A percentile compares a stretch with the other conserved stretches of the same genome.
phyloP scores from a whole-genome alignment of 768 basidiomycete genomes.

The Leccinum truebloodii region DNA sequence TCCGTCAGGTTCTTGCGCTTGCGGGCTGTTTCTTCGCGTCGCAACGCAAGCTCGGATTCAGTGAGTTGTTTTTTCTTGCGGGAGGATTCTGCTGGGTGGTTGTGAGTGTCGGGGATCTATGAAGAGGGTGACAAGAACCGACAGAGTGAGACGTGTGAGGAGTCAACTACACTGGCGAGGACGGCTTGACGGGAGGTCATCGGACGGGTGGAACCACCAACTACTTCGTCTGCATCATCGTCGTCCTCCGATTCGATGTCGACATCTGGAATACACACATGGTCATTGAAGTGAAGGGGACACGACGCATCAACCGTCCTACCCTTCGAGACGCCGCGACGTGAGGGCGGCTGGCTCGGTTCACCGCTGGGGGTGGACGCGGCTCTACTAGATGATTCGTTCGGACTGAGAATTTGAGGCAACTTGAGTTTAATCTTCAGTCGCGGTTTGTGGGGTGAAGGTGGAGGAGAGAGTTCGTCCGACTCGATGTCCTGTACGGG shows the following conservation, averaged over 20 bases:
- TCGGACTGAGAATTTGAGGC: slow-evolving; percentile 39
- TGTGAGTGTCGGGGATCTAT: background rate
- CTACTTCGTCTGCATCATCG: slow-evolving; percentile 44
- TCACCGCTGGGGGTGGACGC: slow-evolving; percentile 26
- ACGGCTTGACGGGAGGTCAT: slow-evolving; percentile 70
- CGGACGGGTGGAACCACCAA: slow-evolving; percentile 34
- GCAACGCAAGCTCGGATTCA: slow-evolving; percentile 69
- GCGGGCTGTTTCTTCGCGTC: slow-evolving; percentile 77
- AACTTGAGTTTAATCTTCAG: slow-evolving; percentile 67
- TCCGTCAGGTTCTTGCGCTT: slow-evolving; percentile 68
- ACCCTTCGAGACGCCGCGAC: slow-evolving; percentile 30
- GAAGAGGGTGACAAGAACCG: background rate
- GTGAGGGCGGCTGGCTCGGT: slow-evolving; percentile 26
- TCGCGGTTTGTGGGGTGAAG: slow-evolving; percentile 39
- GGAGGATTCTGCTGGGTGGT: slow-evolving; percentile 8
- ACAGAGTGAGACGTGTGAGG: slow-evolving; percentile 70
- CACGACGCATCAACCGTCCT: background rate
- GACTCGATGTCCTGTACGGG: slow-evolving; percentile 32
- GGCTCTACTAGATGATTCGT: slow-evolving; percentile 32
- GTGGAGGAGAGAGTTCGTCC: slow-evolving; percentile 37
- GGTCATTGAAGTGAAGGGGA: background rate
- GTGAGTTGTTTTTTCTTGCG: slow-evolving; percentile 61
- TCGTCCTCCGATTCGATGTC: slow-evolving; percentile 44
- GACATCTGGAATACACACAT: slow-evolving; percentile 30
- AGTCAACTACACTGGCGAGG: slow-evolving; percentile 65